phyloP scores from a whole-genome alignment of 2,329 filamentous ascomycete species.

The Fusarium nurragi region DNA sequence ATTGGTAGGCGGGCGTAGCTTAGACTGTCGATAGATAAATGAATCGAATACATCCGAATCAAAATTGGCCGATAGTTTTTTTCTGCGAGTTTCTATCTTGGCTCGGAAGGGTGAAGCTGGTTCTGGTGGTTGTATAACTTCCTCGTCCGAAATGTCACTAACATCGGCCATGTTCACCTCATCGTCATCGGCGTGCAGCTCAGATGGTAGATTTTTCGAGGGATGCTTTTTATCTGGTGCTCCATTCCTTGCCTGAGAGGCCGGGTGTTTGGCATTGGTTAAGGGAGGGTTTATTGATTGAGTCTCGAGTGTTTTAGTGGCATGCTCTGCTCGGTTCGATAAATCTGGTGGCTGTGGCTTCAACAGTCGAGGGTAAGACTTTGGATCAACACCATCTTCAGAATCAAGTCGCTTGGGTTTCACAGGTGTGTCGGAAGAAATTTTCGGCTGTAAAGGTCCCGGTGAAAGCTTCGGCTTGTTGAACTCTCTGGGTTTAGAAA shows the following conservation, averaged over 20 bases:
- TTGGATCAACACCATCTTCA: neutral
- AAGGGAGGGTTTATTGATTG: neutral
- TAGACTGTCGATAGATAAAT: constrained; percentile 52
- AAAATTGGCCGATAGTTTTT: constrained; percentile 24
- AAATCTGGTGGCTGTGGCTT: neutral
- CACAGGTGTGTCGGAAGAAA: neutral
- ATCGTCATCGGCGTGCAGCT: constrained; percentile 3
- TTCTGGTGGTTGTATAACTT: neutral
- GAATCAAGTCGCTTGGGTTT: neutral
- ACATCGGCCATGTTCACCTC: constrained; percentile 20
- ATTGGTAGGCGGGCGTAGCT: constrained; percentile 38
- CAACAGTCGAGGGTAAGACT: neutral
- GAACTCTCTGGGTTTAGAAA: neutral
- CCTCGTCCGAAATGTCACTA: constrained; percentile 10
- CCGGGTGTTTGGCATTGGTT: neutral
- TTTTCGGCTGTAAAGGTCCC: neutral
- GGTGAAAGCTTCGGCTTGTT: neutral
- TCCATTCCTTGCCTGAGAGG: constrained; percentile 4
- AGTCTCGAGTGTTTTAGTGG: neutral
- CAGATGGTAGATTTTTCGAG: neutral
- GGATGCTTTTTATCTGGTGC: neutral
- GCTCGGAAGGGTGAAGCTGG: constrained; percentile 1
- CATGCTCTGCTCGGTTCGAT: constrained; percentile 3
- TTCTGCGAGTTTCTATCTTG: constrained; percentile 18
- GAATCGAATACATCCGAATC: constrained; percentile 49